Evolutionary conservation across 176 grass and related monocot species (phyloP).

Genomic region (Eremochloa ophiuroides): DNA sequence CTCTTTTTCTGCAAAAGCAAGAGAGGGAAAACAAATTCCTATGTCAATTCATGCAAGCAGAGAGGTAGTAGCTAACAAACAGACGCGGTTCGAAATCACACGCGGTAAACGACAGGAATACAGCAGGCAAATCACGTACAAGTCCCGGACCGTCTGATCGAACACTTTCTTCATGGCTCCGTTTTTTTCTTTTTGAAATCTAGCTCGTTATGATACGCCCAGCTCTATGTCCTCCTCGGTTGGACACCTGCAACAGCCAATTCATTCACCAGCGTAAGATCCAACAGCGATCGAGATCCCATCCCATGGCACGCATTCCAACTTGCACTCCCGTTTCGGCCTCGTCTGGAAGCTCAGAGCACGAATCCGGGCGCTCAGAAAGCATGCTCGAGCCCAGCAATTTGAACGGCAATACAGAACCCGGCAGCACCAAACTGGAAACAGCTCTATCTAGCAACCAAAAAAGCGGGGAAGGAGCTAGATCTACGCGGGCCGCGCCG

Average conservation of each 20-base stretch:
- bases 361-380: not conserved
- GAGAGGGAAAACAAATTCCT: not conserved
- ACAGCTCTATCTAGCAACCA: not conserved
- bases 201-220: conserved; percentile 2
- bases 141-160: conserved; percentile 91
- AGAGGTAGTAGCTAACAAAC: not conserved
- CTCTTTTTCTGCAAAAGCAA: conserved; percentile 63
- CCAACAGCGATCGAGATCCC: not conserved
- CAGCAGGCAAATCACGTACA: conserved; percentile 48
- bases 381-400: not conserved
- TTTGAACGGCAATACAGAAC: not conserved
- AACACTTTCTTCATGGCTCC: conserved; percentile 92
- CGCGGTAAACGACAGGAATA: not conserved
- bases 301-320: not conserved
- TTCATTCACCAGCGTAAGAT: conserved; percentile 4
- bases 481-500: conserved; percentile 11
- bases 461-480: not conserved
- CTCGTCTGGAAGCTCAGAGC: not conserved
- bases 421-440: not conserved
- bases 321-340: not conserved
- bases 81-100: not conserved
- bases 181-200: not conserved
- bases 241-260: conserved; percentile 5
- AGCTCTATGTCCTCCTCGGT: conserved; percentile 17
- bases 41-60: not conserved